phyloP scores from a whole-genome alignment of 208 protist genomes.

The Angomonas ambiguus region DNA sequence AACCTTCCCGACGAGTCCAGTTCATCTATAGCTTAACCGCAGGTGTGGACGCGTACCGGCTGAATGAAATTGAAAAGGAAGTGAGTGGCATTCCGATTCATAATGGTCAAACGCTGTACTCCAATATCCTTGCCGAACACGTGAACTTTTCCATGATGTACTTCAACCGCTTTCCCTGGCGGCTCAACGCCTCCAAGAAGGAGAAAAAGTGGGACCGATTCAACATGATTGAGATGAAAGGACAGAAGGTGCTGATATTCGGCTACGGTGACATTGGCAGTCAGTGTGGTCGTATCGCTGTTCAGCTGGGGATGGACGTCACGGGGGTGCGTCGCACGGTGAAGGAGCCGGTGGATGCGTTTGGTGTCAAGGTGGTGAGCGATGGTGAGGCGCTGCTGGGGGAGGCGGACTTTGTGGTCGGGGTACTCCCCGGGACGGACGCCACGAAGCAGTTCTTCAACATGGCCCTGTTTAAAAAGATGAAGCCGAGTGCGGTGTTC shows the following conservation, averaged over 20 bases:
- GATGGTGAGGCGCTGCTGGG: slow-evolving; percentile 49
- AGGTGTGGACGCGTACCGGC: slow-evolving; percentile 62
- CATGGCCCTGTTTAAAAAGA: slow-evolving; percentile 58
- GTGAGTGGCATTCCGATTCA: slow-evolving; percentile 51
- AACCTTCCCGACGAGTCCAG: slow-evolving; percentile 37
- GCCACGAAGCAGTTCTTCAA: slow-evolving; percentile 77
- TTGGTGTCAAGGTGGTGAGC: slow-evolving; percentile 46
- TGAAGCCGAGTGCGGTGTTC: slow-evolving; percentile 77
- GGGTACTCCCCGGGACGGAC: slow-evolving; percentile 66
- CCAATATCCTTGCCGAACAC: slow-evolving; percentile 69
- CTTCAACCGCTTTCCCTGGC: slow-evolving; percentile 81
- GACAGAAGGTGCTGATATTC: slow-evolving; percentile 66
- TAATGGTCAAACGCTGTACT: slow-evolving; percentile 71
- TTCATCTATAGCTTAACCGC: slow-evolving; percentile 77
- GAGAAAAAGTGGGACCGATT: slow-evolving; percentile 79
- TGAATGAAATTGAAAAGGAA: slow-evolving; percentile 36
- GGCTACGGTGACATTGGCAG: slow-evolving; percentile 84
- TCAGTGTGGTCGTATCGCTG: slow-evolving; percentile 33
- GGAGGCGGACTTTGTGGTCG: slow-evolving; percentile 83
- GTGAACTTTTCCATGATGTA: slow-evolving; percentile 73
- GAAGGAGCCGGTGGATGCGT: slow-evolving; percentile 34
- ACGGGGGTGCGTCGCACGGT: slow-evolving; percentile 58
- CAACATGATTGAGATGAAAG: slow-evolving; percentile 45
- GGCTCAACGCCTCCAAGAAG: slow-evolving; percentile 35
- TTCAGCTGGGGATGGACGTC: slow-evolving; percentile 65